These are phyloP conservation scores for Chaetomiaceae sp. DNA, from an alignment of 2,329 filamentous ascomycete genomes.

Conservation along the genomic window DNA sequence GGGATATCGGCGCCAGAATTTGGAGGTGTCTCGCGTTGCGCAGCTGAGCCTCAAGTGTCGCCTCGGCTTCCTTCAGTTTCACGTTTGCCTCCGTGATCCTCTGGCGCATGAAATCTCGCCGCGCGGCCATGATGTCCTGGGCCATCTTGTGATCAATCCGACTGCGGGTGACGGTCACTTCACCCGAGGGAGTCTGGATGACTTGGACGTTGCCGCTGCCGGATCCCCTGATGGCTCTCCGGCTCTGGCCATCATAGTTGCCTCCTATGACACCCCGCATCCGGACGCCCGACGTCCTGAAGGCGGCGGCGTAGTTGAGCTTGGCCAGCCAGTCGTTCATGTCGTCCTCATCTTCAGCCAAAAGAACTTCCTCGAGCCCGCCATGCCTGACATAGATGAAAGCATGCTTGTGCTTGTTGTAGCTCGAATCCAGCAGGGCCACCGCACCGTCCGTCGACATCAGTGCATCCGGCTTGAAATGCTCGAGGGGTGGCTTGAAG, in stretches of 20 bases:
- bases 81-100: constrained; percentile 82
- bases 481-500: constrained; percentile 83
- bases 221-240: constrained; percentile 66
- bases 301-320: constrained; percentile 93
- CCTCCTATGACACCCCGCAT: constrained; percentile 84
- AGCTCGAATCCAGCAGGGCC: constrained; percentile 76
- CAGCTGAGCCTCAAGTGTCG: constrained; percentile 75
- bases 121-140: constrained; percentile 77
- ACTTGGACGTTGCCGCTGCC: constrained; percentile 58
- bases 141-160: constrained; percentile 77
- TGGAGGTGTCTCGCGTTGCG: constrained; percentile 88
- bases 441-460: constrained; percentile 94
- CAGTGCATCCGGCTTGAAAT: constrained; percentile 90
- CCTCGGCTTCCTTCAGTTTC: constrained; percentile 67
- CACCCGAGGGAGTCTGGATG: constrained; percentile 67
- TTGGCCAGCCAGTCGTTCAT: constrained; percentile 97
- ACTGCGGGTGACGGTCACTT: constrained; percentile 67
- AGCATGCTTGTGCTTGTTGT: constrained; percentile 93
- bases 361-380: constrained; percentile 81
- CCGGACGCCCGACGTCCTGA: constrained; percentile 83
- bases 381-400: constrained; percentile 87
- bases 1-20: constrained; percentile 82
- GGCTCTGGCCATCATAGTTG: constrained; percentile 76
- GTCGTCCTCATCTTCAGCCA: constrained; percentile 85
- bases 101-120: constrained; percentile 74